Evolutionary conservation across 2,329 filamentous ascomycete genomes (phyloP), one percentile per base, ranked within the genome.

Genomic region (Sporothrix brasiliensis): DNA sequence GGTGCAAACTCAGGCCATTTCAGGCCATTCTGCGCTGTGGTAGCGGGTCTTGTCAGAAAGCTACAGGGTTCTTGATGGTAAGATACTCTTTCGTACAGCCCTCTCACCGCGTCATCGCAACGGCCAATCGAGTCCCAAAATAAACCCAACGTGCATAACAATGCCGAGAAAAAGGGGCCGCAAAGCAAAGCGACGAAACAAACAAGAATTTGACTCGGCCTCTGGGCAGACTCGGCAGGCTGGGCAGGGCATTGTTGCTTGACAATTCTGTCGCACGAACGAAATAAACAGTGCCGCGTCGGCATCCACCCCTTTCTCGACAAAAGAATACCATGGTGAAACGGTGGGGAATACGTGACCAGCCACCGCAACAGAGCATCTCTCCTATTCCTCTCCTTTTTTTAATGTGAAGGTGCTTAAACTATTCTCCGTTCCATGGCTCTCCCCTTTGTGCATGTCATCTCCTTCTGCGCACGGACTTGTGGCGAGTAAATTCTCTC

Each of bases 81-180:
- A n/a, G 19, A 16, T 24, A 24, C 24, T 24, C 24, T 24, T 24
- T 24, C 24, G 24, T 24, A 24, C 39, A 9, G 34, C n/a, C 14
- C 44, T 24, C 13, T 63, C 21, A 4, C 39, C 21, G 41, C 58
- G 39, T 27, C 58, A 63, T 47, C n/a, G 56, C 41, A 13, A 47
- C 39, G 30, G 58, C 58, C 39, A 47, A 47, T 63, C 21, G 56
- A 34, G 4, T n/a, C 49, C 49, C 34, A 67, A 54, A 67, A 67
- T 67, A 54, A 44, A 49, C 6, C 44, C 41, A 50, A 44, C 30
- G 65, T 67, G 65, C 65, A 67, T 67, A 34, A 67, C 27, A 54
- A 44, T 67, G 50, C 65, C 65, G 50, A 56, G 65, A 41, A 54
- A 54, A 53, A 24, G 58, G 58, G 21, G 21, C 54, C 11, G 16